These are phyloP conservation scores for Pisolithus microcarpus DNA, from an alignment of 768 basidiomycete species.

Conservation along the genomic window DNA sequence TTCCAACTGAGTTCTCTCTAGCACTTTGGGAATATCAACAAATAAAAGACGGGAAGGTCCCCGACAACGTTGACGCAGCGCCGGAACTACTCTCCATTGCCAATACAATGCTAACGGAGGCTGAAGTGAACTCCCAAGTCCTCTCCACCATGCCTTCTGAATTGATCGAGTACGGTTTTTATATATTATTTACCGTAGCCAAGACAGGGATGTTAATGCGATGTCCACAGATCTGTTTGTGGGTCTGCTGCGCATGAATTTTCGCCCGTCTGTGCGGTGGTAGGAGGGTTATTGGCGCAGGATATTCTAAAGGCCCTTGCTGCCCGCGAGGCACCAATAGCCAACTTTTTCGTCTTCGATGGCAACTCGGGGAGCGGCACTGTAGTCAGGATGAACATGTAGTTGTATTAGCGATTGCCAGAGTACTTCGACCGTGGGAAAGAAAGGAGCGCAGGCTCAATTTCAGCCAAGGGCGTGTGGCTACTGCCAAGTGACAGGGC, in stretches of 20 bases:
- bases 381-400: conserved; percentile 50
- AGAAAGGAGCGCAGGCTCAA: background rate
- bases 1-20: conserved; percentile 22
- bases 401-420: too few species aligned
- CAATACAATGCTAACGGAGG: conserved; percentile 49
- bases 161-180: conserved; percentile 49
- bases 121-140: conserved; percentile 66
- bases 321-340: conserved; percentile 86
- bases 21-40: conserved; percentile 82
- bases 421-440: background rate
- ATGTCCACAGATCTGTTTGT: background rate
- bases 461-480: background rate
- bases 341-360: conserved; percentile 88
- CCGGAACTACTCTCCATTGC: conserved; percentile 59
- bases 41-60: conserved; percentile 48
- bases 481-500: background rate
- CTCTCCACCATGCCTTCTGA: conserved; percentile 49
- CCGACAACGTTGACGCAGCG: conserved; percentile 39
- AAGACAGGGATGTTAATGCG: conserved; percentile 5
- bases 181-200: background rate
- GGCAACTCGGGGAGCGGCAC: conserved; percentile 72
- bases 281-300: conserved; percentile 92
- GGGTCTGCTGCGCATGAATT: conserved; percentile 84
- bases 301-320: conserved; percentile 89
- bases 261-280: conserved; percentile 87